Conservation (phyloP, 2,329 filamentous ascomycete species). For the Botrytis fabae region DNA sequence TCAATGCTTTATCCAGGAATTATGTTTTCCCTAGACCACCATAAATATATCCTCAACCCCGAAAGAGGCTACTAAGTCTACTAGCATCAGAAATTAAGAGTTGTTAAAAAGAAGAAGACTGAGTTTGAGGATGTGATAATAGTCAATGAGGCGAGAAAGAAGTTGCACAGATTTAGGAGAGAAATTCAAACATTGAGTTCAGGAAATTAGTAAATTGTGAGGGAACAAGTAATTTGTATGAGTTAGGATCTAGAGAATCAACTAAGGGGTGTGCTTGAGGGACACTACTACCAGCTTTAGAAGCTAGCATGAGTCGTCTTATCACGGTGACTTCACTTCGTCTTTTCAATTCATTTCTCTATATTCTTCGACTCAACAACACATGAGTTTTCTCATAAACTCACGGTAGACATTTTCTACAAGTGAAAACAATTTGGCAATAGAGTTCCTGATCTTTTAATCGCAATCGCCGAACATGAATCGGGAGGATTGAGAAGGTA, state of each 20-base stretch:
- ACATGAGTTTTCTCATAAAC: too few species aligned
- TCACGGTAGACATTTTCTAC: neutral
- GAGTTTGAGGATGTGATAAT: constrained; percentile 13
- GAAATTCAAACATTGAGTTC: neutral
- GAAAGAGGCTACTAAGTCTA: too few species aligned
- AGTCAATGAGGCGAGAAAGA: neutral
- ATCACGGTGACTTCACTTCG: neutral
- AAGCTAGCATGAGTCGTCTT: neutral
- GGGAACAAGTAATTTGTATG: too few species aligned
- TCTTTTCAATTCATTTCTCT: neutral
- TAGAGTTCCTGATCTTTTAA: neutral
- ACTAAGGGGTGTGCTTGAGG: neutral
- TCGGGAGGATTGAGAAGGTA: neutral
- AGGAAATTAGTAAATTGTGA: neutral
- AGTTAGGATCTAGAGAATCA: neutral
- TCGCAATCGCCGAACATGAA: neutral
- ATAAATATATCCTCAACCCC: too few species aligned
- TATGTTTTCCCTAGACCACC: too few species aligned
- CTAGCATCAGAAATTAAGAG: neutral
- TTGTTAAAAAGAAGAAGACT: neutral
- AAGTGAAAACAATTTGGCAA: neutral
- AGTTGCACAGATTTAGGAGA: neutral
- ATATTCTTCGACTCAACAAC: neutral
- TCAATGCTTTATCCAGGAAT: too few species aligned
- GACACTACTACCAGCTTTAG: neutral